Percentiles rank a stretch among this genome's conserved stretches.
Conservation (phyloP, 441 rosid species). For the Populus trichocarpa region DNA sequence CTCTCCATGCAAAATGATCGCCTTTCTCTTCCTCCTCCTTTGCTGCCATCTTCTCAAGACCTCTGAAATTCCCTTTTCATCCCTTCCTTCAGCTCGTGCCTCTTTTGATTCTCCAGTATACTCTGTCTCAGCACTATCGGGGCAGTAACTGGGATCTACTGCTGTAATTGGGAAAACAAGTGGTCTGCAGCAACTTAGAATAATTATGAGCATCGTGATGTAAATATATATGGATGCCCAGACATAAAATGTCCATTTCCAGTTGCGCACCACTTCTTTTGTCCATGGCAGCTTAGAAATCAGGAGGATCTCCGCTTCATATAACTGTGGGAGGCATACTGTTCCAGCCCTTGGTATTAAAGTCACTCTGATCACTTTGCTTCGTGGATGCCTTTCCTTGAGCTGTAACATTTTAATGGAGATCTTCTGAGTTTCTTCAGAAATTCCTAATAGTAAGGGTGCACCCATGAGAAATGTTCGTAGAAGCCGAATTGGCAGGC, state of each 20-base stretch:
- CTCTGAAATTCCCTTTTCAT: conserved; percentile 28
- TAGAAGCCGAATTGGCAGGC: conserved; percentile 54
- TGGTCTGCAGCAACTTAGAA: conserved; percentile 44
- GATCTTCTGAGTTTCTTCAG: conserved; percentile 62
- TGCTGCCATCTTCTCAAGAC: conserved; percentile 40
- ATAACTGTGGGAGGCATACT: conserved; percentile 49
- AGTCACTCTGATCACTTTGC: conserved; percentile 45
- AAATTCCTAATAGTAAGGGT: conserved; percentile 57
- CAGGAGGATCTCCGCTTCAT: conserved; percentile 51
- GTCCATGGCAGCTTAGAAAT: conserved; percentile 64
- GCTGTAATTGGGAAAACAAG: conserved; percentile 34
- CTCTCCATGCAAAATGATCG: conserved; percentile 19
- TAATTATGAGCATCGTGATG: conserved; percentile 26
- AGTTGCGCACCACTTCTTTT: conserved; percentile 53
- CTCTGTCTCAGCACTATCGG: neutral
- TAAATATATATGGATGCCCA: conserved; percentile 58
- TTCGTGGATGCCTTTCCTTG: conserved; percentile 56
- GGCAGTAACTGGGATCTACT: neutral
- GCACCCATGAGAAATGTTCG: conserved; percentile 48
- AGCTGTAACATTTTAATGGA: conserved; percentile 39
- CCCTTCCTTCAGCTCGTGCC: conserved; percentile 1
- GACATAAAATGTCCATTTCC: conserved; percentile 74
- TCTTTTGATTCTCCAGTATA: conserved; percentile 14
- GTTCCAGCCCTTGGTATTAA: conserved; percentile 66
- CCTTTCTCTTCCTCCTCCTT: conserved; percentile 48